phyloP scores from a whole-genome alignment of 2,329 filamentous ascomycete genomes.

The Colletotrichum sublineola region DNA sequence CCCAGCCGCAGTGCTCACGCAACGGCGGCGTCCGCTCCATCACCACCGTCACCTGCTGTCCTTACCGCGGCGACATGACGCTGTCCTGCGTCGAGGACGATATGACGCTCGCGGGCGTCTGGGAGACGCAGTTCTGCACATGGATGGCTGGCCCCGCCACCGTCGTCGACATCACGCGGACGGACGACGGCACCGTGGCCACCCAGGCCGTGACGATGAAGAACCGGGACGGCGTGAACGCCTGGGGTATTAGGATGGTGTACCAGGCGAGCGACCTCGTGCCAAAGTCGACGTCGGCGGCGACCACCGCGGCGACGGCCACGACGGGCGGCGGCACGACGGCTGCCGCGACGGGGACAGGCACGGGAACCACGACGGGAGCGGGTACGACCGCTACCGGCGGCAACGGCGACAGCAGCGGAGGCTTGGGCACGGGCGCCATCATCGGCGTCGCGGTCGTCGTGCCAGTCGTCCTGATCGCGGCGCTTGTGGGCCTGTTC shows the following conservation, averaged over 20 bases:
- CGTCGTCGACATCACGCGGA: constrained; percentile 40
- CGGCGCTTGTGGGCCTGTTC: constrained; percentile 29
- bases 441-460: constrained; percentile 28
- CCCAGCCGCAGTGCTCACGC: constrained; percentile 48
- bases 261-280: constrained; percentile 45
- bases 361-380: background rate
- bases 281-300: background rate
- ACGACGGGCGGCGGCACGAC: background rate
- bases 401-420: background rate
- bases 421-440: constrained; percentile 16
- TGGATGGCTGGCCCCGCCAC: constrained; percentile 44
- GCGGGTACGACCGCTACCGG: background rate
- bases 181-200: constrained; percentile 31
- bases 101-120: constrained; percentile 36
- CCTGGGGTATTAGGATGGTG: constrained; percentile 47
- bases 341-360: background rate
- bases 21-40: constrained; percentile 44
- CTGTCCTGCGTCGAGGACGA: constrained; percentile 45
- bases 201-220: constrained; percentile 38
- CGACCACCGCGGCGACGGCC: background rate
- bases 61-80: constrained; percentile 42
- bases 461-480: constrained; percentile 25
- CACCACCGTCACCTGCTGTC: constrained; percentile 48
- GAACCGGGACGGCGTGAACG: constrained; percentile 43
- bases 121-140: constrained; percentile 46